Conservation (phyloP, 495 filamentous ascomycete genomes). For the Neurospora sp. region DNA sequence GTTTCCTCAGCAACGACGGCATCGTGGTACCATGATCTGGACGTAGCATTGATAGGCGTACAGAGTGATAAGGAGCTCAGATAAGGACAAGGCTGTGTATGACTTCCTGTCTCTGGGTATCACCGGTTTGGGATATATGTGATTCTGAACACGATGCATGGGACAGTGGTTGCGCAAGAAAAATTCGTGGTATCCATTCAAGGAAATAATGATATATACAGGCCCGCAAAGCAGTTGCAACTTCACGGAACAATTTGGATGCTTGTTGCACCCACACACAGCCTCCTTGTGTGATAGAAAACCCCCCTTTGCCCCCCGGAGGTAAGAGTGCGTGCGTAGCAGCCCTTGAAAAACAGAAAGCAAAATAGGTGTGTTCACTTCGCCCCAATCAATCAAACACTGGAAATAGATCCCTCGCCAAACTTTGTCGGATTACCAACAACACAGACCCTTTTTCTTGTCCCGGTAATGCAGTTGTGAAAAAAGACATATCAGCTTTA, state of each 20-base stretch:
- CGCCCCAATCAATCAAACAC: neutral
- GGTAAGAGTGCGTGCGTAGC: neutral
- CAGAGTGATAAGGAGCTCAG: neutral
- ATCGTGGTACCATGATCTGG: neutral
- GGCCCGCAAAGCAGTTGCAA: conserved; percentile 2
- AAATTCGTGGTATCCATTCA: conserved; percentile 16
- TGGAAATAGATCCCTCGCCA: conserved; percentile 7
- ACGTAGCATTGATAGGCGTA: neutral
- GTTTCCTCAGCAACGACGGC: neutral
- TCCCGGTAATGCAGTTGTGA: conserved; percentile 9
- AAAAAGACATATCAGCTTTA: neutral
- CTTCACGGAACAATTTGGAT: neutral
- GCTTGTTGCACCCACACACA: neutral
- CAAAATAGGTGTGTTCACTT: neutral
- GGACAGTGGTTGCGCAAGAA: neutral
- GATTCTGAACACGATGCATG: too few species aligned
- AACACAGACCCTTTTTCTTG: conserved; percentile 5
- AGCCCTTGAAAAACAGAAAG: neutral
- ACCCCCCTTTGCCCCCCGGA: neutral
- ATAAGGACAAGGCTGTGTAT: neutral
- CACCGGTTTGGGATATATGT: neutral
- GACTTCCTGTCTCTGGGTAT: neutral
- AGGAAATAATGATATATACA: conserved; percentile 14
- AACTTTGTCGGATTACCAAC: conserved; percentile 3
- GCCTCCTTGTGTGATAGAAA: neutral